Evolutionary conservation across 2,329 filamentous ascomycete species (phyloP).

Genomic region (Furcasterigmium furcatum): DNA sequence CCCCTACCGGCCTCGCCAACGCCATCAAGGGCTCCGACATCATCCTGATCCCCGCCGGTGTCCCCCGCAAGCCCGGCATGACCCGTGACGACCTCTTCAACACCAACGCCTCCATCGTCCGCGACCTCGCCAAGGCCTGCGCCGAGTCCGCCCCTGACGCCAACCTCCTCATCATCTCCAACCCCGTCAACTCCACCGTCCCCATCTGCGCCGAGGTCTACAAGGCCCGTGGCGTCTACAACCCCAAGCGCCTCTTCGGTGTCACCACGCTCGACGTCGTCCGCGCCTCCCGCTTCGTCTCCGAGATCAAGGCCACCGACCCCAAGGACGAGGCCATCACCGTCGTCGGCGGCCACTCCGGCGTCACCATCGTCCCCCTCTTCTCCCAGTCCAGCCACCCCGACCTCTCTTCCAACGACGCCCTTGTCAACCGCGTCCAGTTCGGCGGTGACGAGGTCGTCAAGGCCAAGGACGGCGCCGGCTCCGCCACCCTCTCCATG

Average conservation of each 20-base stretch:
- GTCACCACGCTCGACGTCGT: constrained; percentile 99
- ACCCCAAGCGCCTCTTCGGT: constrained; percentile 98
- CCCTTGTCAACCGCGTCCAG: constrained; percentile 91
- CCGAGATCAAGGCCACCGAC: constrained; percentile 86
- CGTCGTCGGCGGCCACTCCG: constrained; percentile 95
- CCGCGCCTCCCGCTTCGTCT: constrained; percentile 96
- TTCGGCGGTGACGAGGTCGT: constrained; percentile 99
- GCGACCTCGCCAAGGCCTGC: constrained; percentile 92
- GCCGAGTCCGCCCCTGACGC: constrained; percentile 87
- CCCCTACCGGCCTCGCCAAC: constrained; percentile 68
- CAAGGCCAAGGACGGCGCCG: constrained; percentile 97
- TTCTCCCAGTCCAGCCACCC: constrained; percentile 91
- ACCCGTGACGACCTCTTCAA: constrained; percentile 99
- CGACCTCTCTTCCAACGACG: constrained; percentile 73
- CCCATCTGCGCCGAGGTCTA: constrained; percentile 96
- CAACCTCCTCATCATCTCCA: constrained; percentile 96
- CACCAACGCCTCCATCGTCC: constrained; percentile 99
- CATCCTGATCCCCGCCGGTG: constrained; percentile 96
- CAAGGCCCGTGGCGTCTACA: constrained; percentile 94
- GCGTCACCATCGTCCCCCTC: constrained; percentile 96
- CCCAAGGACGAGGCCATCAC: constrained; percentile 91
- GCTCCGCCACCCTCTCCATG: constrained; percentile 97
- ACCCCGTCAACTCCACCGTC: constrained; percentile 99
- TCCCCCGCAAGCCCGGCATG: constrained; percentile 99
- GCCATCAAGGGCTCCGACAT: constrained; percentile 87